Conservation (phyloP, 768 basidiomycete genomes). For the Trametes villosa region DNA sequence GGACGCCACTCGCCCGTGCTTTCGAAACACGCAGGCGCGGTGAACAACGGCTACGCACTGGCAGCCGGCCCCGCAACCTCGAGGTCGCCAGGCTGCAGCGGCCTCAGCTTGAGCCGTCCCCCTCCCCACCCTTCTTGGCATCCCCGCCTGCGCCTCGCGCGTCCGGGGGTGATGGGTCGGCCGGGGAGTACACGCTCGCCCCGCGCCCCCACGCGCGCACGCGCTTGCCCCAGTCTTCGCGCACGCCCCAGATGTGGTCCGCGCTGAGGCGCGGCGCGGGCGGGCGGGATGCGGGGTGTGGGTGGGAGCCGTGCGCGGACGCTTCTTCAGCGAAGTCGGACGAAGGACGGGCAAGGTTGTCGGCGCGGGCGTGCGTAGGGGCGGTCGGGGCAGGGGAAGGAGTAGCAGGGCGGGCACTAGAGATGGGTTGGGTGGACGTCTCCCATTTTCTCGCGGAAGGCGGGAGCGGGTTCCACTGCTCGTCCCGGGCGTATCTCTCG, state of each 20-base stretch:
- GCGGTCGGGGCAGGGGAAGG: neutral
- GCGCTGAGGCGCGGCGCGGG: conserved; percentile 40
- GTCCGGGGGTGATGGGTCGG: neutral
- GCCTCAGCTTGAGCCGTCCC: conserved; percentile 13
- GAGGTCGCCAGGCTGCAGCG: conserved; percentile 2
- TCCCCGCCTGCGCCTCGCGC: neutral
- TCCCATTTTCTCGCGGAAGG: conserved; percentile 41
- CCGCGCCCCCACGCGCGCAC: conserved; percentile 26
- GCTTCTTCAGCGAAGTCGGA: conserved; percentile 34
- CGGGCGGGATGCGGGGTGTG: conserved; percentile 27
- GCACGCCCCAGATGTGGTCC: conserved; percentile 46
- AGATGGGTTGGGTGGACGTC: neutral
- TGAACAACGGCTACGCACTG: too few species aligned
- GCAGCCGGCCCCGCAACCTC: too few species aligned
- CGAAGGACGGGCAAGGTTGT: neutral
- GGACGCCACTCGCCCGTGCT: too few species aligned
- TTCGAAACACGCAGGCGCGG: too few species aligned
- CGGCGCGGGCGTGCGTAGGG: too few species aligned
- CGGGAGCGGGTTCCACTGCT: conserved; percentile 44
- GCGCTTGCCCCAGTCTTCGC: conserved; percentile 41
- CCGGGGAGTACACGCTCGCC: conserved; percentile 12
- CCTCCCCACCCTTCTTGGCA: neutral
- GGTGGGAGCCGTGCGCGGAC: neutral
- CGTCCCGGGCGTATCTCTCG: conserved; percentile 37
- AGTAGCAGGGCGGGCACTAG: neutral